These are phyloP conservation scores for Pseudogymnoascus sp. DNA, from an alignment of 2,329 filamentous ascomycete species.

Conservation along the genomic window DNA sequence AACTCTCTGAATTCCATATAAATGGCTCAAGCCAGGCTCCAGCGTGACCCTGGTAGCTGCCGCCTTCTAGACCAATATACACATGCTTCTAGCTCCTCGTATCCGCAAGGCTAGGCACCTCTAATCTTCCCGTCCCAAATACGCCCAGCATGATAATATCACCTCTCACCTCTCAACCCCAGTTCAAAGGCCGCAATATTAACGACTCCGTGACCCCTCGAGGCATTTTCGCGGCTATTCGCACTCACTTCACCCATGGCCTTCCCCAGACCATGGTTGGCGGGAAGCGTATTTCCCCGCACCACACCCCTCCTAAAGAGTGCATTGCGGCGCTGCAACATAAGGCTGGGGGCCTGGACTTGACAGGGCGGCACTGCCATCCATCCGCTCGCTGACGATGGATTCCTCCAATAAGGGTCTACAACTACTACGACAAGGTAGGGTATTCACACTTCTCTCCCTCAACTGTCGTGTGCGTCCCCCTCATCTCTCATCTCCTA, in stretches of 20 bases:
- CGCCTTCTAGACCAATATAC: too few relatives aligned
- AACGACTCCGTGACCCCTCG: neutral
- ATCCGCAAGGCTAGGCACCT: neutral
- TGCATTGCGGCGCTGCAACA: neutral
- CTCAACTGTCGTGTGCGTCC: neutral
- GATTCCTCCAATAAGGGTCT: neutral
- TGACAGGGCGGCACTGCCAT: neutral
- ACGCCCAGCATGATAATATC: neutral
- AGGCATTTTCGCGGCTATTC: neutral
- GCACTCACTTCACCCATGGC: neutral
- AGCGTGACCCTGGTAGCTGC: neutral
- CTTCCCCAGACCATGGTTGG: neutral
- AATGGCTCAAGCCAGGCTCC: neutral
- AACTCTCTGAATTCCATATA: neutral
- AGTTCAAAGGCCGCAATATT: neutral
- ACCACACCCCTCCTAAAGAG: neutral
- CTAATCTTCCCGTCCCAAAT: neutral
- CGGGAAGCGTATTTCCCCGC: neutral
- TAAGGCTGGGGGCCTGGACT: neutral
- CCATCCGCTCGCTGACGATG: neutral
- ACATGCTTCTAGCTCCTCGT: neutral
- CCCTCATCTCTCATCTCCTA: neutral
- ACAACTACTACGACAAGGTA: neutral
- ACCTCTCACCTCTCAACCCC: neutral
- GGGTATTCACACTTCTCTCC: neutral